Conservation (phyloP, 1,284 basidiomycete species). For the Fistulinella staudtii region DNA sequence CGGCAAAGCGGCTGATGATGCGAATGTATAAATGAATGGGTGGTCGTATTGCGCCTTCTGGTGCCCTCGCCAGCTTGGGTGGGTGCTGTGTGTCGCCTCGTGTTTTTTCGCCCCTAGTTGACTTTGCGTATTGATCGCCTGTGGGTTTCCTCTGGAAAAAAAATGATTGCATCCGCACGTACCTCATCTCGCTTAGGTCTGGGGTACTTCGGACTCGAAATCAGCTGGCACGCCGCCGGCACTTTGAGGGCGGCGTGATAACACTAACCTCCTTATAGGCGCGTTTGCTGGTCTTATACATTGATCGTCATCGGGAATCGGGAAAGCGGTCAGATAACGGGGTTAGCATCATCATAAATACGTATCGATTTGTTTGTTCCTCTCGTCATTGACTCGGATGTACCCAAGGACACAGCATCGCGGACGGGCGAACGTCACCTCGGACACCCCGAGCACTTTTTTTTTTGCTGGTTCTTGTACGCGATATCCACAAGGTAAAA, state of each 20-base stretch:
- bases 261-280: neutral
- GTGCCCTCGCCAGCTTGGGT: too few species aligned
- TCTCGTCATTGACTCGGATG: neutral
- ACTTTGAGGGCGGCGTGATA: neutral
- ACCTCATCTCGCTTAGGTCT: neutral
- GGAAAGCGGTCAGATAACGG: neutral
- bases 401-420: too few species aligned
- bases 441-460: neutral
- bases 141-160: neutral
- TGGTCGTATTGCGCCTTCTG: neutral
- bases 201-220: neutral
- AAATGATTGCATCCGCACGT: neutral
- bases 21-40: neutral
- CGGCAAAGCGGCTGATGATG: neutral
- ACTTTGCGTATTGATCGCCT: too few species aligned
- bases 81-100: neutral
- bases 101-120: neutral
- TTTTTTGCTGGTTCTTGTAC: neutral
- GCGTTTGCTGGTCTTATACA: neutral
- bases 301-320: neutral
- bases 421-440: neutral
- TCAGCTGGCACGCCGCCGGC: neutral
- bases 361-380: neutral
- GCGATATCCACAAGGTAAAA: too few species aligned
- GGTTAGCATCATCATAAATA: neutral